Conservation (phyloP, 1,139 yeast species). For the Debaryomycetaceae sp. region DNA sequence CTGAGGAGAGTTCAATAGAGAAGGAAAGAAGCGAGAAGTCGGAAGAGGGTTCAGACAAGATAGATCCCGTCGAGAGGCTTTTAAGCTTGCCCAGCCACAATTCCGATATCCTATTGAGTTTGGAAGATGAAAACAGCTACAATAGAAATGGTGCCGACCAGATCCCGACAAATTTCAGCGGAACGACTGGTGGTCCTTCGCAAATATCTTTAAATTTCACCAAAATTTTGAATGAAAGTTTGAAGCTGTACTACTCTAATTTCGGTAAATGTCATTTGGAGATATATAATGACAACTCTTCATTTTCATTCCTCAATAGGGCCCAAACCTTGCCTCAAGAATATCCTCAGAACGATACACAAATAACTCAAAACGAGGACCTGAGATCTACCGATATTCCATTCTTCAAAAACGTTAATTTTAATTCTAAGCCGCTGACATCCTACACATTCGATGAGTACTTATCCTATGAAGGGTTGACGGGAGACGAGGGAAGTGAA, state of each 20-base stretch:
- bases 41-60: conserved; percentile 24
- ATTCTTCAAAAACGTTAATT: conserved; percentile 24
- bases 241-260: conserved; percentile 32
- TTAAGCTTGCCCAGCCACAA: conserved; percentile 35
- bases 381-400: conserved; percentile 22
- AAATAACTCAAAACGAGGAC: conserved; percentile 1
- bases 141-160: neutral
- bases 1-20: conserved; percentile 7
- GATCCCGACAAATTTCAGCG: neutral
- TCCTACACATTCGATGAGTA: conserved; percentile 39
- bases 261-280: conserved; percentile 24
- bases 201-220: conserved; percentile 33
- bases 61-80: conserved; percentile 46
- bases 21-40: conserved; percentile 12
- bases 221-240: conserved; percentile 39
- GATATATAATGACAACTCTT: conserved; percentile 27
- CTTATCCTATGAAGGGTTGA: conserved; percentile 29
- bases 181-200: neutral
- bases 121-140: conserved; percentile 13
- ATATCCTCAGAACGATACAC: conserved; percentile 4
- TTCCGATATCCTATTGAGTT: conserved; percentile 23
- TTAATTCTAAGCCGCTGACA: conserved; percentile 27
- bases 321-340: conserved; percentile 1
- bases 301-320: conserved; percentile 35
- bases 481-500: conserved; percentile 11